Conservation (phyloP, 164 flowering plant genomes). For the Stephania cephalantha region DNA sequence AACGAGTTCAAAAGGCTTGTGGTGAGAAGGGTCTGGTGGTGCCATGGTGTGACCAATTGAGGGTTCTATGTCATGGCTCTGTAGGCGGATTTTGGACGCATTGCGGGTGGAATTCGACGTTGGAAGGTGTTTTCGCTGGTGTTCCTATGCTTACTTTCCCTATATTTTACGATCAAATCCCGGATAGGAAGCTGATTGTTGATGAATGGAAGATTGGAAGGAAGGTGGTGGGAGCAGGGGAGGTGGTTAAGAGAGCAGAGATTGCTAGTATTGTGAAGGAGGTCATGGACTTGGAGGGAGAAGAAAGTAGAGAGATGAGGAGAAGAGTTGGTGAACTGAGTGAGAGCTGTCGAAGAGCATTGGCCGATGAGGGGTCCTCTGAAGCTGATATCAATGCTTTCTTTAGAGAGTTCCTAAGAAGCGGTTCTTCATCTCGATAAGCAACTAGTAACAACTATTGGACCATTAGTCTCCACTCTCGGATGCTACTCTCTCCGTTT, state of each 20-base stretch:
- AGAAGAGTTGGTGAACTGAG: conserved; percentile 7
- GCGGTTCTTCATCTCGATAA: not conserved
- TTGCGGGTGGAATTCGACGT: conserved; percentile 64
- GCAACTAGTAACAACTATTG: too few species aligned
- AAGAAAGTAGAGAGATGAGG: conserved; percentile 23
- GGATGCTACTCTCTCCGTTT: too few species aligned
- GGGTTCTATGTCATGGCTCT: conserved; percentile 48
- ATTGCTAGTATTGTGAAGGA: conserved; percentile 19
- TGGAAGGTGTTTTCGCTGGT: conserved; percentile 43
- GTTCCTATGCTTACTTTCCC: conserved; percentile 61
- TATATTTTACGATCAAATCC: conserved; percentile 36
- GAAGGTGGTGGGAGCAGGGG: conserved; percentile 21
- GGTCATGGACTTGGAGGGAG: conserved; percentile 29
- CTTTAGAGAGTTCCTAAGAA: not conserved
- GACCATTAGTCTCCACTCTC: too few species aligned
- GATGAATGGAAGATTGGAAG: conserved; percentile 59
- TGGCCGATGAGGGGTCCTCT: conserved; percentile 30
- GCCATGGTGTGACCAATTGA: conserved; percentile 68
- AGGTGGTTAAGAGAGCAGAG: conserved; percentile 29
- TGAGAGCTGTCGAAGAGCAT: conserved; percentile 17
- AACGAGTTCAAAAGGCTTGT: conserved; percentile 17
- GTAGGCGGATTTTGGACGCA: conserved; percentile 68
- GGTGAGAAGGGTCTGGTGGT: conserved; percentile 42
- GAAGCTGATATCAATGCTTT: conserved; percentile 9
- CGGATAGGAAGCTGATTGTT: conserved; percentile 36